A percentile compares a stretch with the other conserved stretches of the same genome.
phyloP scores from a whole-genome alignment of 179 eudicot genomes.

The Silene coronaria region DNA sequence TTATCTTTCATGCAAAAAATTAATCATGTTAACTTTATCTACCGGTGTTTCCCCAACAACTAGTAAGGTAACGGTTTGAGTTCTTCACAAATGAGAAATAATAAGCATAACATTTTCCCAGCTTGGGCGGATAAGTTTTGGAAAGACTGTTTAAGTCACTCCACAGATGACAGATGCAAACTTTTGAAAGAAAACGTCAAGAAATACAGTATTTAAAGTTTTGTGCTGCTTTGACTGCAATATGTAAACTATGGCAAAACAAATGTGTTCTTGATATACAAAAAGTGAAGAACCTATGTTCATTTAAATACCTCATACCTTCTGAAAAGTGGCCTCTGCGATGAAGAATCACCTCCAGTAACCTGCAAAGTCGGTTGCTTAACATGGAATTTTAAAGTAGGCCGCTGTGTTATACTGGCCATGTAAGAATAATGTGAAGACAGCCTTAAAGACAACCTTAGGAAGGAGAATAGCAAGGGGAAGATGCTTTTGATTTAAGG shows the following conservation, averaged over 20 bases:
- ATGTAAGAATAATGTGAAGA: neutral
- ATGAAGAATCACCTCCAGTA: constrained; percentile 31
- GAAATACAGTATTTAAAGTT: neutral
- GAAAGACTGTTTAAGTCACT: neutral
- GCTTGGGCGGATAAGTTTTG: neutral
- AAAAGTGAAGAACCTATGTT: no score
- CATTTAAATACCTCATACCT: constrained; percentile 28
- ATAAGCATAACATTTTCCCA: neutral
- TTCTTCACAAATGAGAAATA: neutral
- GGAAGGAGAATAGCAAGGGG: constrained; percentile 33
- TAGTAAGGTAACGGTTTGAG: no score
- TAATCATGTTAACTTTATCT: no score
- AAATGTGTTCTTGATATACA: no score
- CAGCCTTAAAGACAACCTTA: constrained; percentile 34
- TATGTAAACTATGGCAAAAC: no score
- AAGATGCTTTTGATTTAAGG: constrained; percentile 29
- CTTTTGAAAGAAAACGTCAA: neutral
- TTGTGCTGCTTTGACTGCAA: no score
- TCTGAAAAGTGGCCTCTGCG: constrained; percentile 34
- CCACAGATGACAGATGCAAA: neutral
- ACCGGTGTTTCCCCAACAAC: no score
- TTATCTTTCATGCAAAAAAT: no score
- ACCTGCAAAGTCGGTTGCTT: constrained; percentile 36
- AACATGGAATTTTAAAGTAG: neutral
- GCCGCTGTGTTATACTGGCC: neutral